Evolutionary conservation across 2,329 filamentous ascomycete species (phyloP).

Genomic region (Epichloe bromicola): DNA sequence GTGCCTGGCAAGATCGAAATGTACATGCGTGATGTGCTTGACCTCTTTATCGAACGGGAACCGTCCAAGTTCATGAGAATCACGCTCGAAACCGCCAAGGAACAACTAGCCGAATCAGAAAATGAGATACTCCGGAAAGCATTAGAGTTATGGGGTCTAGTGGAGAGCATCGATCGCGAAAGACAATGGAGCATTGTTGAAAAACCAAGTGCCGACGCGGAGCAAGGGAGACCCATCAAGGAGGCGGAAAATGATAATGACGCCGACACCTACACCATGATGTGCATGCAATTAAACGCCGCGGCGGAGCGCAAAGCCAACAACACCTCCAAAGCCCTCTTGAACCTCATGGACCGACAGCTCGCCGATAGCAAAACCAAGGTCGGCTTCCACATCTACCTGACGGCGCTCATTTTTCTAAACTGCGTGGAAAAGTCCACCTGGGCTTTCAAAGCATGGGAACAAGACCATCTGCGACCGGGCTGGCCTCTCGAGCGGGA

Average conservation of each 20-base stretch:
- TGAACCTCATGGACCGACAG: constrained; percentile 47
- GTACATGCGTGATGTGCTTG: constrained; percentile 46
- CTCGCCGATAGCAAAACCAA: constrained; percentile 48
- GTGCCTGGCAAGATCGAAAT: constrained; percentile 44
- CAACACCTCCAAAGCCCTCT: constrained; percentile 41
- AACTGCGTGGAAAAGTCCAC: constrained; percentile 56
- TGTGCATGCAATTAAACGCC: constrained; percentile 51
- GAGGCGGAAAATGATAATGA: constrained; percentile 35
- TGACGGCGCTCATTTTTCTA: constrained; percentile 48
- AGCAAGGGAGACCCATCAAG: constrained; percentile 33
- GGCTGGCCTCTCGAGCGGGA: constrained; percentile 48
- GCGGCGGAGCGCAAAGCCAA: constrained; percentile 52
- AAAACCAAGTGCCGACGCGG: constrained; percentile 28
- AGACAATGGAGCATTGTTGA: constrained; percentile 46
- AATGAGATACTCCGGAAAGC: constrained; percentile 44
- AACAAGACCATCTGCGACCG: constrained; percentile 44
- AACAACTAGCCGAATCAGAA: constrained; percentile 31
- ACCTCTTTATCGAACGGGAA: constrained; percentile 45
- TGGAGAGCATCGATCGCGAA: constrained; percentile 53
- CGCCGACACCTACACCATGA: constrained; percentile 45
- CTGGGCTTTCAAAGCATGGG: constrained; percentile 57
- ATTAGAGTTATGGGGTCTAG: constrained; percentile 50
- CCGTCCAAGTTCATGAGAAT: constrained; percentile 46
- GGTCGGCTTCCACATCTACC: constrained; percentile 47
- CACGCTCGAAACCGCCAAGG: constrained; percentile 40